These are phyloP conservation scores for Toxicodendron radicans DNA, from an alignment of 345 rosid species.

Conservation along the genomic window DNA sequence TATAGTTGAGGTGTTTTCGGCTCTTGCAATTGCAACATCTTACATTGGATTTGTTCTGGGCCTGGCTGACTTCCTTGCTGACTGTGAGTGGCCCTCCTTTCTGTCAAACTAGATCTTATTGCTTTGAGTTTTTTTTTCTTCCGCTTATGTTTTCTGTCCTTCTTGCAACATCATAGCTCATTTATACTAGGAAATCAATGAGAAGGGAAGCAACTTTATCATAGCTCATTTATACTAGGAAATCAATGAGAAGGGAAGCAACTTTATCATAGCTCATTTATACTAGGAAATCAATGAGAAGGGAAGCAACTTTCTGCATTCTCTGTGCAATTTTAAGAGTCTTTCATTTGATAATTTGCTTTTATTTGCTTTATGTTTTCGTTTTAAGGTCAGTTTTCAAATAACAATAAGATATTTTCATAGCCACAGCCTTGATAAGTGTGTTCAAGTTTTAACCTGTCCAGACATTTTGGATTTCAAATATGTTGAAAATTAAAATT, in stretches of 20 bases:
- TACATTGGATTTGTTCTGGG: slow-evolving; percentile 87
- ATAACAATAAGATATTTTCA: neutral
- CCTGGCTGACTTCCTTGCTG: slow-evolving; percentile 86
- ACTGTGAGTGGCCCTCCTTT: slow-evolving; percentile 54
- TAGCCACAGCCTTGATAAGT: neutral
- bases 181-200: neutral
- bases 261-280: no score
- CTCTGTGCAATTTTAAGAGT: neutral
- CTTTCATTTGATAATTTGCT: neutral
- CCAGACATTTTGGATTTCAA: neutral
- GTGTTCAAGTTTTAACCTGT: neutral
- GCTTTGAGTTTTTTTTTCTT: neutral
- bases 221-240: no score
- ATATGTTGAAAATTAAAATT: neutral
- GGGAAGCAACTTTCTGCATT: neutral
- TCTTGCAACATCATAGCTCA: neutral
- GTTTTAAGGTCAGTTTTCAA: neutral
- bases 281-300: no score
- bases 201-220: neutral
- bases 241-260: no score
- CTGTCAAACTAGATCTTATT: neutral
- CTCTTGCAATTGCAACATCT: slow-evolving; percentile 88
- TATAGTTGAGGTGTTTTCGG: slow-evolving; percentile 75
- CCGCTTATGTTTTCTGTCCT: neutral
- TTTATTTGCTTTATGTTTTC: neutral